Base-by-base conservation (phyloP, 768 basidiomycete genomes). In the Serendipita sp. region DNA sequence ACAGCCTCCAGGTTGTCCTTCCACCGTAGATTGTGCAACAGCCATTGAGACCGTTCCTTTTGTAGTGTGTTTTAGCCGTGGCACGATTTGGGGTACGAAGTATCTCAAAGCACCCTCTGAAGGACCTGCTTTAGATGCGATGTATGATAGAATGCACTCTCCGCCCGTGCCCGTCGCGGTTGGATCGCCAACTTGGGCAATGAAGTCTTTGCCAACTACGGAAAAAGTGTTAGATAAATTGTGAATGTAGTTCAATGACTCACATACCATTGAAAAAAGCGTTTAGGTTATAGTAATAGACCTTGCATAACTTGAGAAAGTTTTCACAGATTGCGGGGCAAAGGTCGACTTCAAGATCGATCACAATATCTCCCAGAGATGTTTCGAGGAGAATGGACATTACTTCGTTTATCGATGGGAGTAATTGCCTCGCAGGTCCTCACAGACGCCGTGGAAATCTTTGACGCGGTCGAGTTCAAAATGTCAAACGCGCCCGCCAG, bases 341-440 rank as follows among this genome's bases (percentile, higher is more conserved):
- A 42, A 77, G 76, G 5, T 93, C 90, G 30, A 89, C 85, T 72
- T 97, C 91, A 43, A 99, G 79, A 74, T 98, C 96, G 69, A 98
- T 90, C 64, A 98, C 91, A 62, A 99, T 79, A 75, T 99, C 96
- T 63, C 96, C 96, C 1, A 98, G 76, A 22, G 93, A 97, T 3
- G 96, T 99, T 78, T 98, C 96, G 66, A 98, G 81, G 63, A 99
- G 80, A 42, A 98, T 90, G 64, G 94, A 97, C 96, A 97, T 96
- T 51, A 20, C 3, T 48, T 20, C 14, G 5, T 14, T 14, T 38
- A 38, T 14, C 38, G 38, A 38, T 38, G 14, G 38, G 38, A 14
- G 38, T 1, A 38, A 14, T 38, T 38, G 14, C 38, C 7, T 38
- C 38, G 38, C 14, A 38, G 38, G 38, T 5, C 14, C 7, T 38